These are phyloP conservation scores for Phytophthora litchii DNA, from an alignment of 352 stramenopile species.

Conservation along the genomic window DNA sequence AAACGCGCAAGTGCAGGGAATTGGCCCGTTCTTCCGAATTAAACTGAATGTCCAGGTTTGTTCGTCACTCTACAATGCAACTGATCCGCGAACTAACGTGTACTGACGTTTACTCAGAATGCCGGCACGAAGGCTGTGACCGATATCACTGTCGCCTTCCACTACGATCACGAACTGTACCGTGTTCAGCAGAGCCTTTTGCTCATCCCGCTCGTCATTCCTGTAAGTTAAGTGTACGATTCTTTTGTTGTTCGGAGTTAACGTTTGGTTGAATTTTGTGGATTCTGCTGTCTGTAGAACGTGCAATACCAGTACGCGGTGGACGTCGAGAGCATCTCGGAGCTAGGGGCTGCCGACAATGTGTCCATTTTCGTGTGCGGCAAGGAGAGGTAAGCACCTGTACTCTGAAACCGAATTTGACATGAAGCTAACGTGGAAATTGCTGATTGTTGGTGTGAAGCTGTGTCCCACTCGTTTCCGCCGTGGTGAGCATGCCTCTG, in stretches of 20 bases:
- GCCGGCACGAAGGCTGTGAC: conserved; percentile 68
- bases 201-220: conserved; percentile 71
- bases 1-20: conserved; percentile 83
- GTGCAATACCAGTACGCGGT: conserved; percentile 72
- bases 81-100: neutral
- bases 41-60: conserved; percentile 78
- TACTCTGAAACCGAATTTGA: neutral
- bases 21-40: conserved; percentile 83
- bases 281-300: conserved; percentile 48
- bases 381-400: conserved; percentile 69
- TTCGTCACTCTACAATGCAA: neutral
- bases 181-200: conserved; percentile 70
- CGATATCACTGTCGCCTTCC: conserved; percentile 69
- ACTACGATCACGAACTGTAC: conserved; percentile 83
- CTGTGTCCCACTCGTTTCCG: conserved; percentile 80
- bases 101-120: conserved; percentile 43
- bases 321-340: conserved; percentile 76
- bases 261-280: conserved; percentile 6
- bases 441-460: conserved; percentile 24
- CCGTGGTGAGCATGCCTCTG: conserved; percentile 83
- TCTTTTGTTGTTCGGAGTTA: conserved; percentile 11
- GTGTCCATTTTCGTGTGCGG: conserved; percentile 84
- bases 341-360: conserved; percentile 70
- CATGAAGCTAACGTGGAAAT: conserved; percentile 8
- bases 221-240: conserved; percentile 38